A percentile compares a stretch with the other conserved stretches of the same genome.
These are phyloP conservation scores for Leccinum ochraceum DNA, from an alignment of 768 basidiomycete species.

Conservation along the genomic window DNA sequence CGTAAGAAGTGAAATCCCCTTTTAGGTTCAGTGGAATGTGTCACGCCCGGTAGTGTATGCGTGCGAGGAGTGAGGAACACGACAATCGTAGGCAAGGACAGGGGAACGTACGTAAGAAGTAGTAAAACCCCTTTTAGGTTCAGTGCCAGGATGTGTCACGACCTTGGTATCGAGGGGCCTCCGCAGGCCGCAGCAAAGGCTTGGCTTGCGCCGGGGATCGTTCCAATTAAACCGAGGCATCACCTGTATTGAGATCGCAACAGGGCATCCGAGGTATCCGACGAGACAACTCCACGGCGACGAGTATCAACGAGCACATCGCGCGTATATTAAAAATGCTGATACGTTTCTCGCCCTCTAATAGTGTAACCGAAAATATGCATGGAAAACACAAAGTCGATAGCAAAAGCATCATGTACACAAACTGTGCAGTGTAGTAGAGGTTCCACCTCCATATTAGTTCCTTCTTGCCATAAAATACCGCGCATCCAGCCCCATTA, in stretches of 20 bases:
- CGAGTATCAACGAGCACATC: neutral
- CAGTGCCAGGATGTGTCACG: no score
- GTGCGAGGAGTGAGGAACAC: neutral
- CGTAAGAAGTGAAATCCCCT: no score
- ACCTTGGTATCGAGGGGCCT: neutral
- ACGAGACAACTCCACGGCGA: neutral
- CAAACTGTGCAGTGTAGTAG: conserved; percentile 18
- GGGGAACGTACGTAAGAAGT: neutral
- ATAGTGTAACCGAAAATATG: conserved; percentile 5
- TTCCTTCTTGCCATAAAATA: conserved; percentile 30
- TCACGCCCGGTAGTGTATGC: neutral
- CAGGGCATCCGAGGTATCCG: neutral
- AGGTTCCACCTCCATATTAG: conserved; percentile 32
- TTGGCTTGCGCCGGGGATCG: neutral
- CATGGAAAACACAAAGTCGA: conserved; percentile 16
- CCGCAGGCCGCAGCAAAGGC: neutral
- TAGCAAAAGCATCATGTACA: conserved; percentile 29
- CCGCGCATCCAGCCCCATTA: conserved; percentile 16
- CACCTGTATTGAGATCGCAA: neutral
- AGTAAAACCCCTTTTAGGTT: no score
- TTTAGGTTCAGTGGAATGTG: no score
- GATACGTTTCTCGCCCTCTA: neutral
- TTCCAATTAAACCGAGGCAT: neutral
- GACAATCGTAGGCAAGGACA: neutral
- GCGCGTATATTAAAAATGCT: neutral